Percentiles rank a stretch among this genome's conserved stretches.
Conservation (phyloP, 2,329 filamentous ascomycete genomes). For the Apiospora sp. region DNA sequence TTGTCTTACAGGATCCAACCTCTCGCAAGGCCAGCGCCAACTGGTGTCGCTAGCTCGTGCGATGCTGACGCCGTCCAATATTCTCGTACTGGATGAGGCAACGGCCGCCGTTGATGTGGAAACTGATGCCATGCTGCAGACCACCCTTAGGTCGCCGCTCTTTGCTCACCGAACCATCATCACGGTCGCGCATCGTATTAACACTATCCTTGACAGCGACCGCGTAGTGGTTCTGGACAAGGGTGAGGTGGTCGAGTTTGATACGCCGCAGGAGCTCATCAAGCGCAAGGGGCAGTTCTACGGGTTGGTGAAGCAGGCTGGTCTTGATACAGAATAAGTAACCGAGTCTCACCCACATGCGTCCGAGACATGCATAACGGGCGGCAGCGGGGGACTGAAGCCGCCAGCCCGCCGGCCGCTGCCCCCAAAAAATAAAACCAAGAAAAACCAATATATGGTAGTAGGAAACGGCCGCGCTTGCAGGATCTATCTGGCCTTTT, state of each 20-base stretch:
- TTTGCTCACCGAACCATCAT: conserved; percentile 96
- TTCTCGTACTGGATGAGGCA: conserved; percentile 95
- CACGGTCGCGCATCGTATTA: conserved; percentile 97
- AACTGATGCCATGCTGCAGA: conserved; percentile 72
- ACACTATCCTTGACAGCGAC: conserved; percentile 91
- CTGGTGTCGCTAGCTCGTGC: conserved; percentile 93
- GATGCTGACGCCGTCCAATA: conserved; percentile 93
- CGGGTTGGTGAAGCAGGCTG: conserved; percentile 89
- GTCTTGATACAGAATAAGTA: conserved; percentile 63
- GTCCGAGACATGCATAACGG: conserved; percentile 13
- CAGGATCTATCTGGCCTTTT: background rate
- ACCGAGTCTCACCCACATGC: background rate
- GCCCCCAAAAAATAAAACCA: background rate
- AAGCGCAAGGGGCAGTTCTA: conserved; percentile 83
- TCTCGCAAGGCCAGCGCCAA: conserved; percentile 94
- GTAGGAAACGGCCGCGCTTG: background rate
- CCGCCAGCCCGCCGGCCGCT: background rate
- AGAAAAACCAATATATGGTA: conserved; percentile 1
- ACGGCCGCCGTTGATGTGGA: conserved; percentile 79
- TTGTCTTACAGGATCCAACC: conserved; percentile 76
- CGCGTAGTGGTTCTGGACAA: conserved; percentile 93
- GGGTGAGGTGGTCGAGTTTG: conserved; percentile 91
- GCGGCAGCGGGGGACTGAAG: background rate
- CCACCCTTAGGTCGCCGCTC: conserved; percentile 67
- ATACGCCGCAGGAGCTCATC: conserved; percentile 81